Base-by-base conservation (phyloP, 495 filamentous ascomycete species). In the Penicillium robsamsonii region DNA sequence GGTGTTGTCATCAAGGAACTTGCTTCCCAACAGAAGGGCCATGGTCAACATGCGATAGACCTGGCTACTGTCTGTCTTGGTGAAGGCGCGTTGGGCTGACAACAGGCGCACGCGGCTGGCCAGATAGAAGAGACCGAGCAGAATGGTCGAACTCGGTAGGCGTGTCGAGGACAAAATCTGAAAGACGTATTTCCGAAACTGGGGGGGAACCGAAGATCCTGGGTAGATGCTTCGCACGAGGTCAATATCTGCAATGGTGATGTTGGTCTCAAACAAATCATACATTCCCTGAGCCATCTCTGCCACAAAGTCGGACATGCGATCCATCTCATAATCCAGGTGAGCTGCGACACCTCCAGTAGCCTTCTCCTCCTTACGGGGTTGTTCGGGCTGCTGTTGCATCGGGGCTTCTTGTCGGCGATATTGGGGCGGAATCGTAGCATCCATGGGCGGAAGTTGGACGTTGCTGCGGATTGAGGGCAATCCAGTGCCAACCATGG, bases 1-100 rank as follows among this genome's bases (percentile, higher is more conserved):
- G 15, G 94, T 99, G 73, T 97, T 97, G 72, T 99, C 94, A 67
- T 99, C 94, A 52, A 97, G 72, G 65, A 99, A 99, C 75, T 99
- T 99, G 79, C 92, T 97, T 49, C 92, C 94, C 31, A 99, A 81
- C 40, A 99, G 78, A 31, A 99, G 80, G 15, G 87, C 80, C 51
- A 92, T 88, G 13, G 92, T 97, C 51, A 97, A 81, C 84, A 97
- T 90, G 49, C 91, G 87, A 78, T 94, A 96, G 51, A 95, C 83
- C 64, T 93, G 85, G 42, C 85, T 86, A 66, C 86, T 86, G 59
- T 80, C 80, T 15, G 83, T 71, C 46, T 75, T 77, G 66, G 38
- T 18, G 25, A 78, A 84, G 35, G 79, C 73, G 13, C 83, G 83
- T 25, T 71, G 67, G 17, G 77, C 73, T 35, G 84, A 86, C 54